Conservation (phyloP, 208 protist species). For the Acanthamoeba triangularis region DNA sequence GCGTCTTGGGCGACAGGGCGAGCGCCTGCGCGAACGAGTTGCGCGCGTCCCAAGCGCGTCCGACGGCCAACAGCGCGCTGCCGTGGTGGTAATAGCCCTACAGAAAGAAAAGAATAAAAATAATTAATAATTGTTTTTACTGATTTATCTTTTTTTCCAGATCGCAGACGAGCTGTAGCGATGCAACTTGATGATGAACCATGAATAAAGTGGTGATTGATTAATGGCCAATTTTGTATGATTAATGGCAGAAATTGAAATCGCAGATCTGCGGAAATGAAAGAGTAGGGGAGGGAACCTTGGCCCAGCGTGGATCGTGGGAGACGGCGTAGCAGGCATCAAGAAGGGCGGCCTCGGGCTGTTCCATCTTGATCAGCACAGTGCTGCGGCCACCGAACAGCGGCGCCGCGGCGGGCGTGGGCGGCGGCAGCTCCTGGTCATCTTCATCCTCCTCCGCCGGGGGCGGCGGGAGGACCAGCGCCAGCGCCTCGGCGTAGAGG, state of each 20-base stretch:
- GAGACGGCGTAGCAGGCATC: constrained; percentile 64
- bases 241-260: not conserved
- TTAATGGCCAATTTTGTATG: no score
- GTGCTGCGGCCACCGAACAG: constrained; percentile 21
- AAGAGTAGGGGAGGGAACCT: not conserved
- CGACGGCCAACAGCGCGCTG: not conserved
- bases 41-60: constrained; percentile 10
- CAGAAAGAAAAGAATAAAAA: not conserved
- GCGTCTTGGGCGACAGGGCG: constrained; percentile 5
- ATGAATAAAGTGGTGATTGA: no score
- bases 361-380: constrained; percentile 44
- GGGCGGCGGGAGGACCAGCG: not conserved
- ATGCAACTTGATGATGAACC: no score
- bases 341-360: constrained; percentile 1
- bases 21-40: constrained; percentile 64
- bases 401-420: constrained; percentile 19
- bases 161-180: no score
- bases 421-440: not conserved
- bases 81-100: constrained; percentile 55
- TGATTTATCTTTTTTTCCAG: not conserved
- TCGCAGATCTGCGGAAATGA: not conserved
- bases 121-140: not conserved
- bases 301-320: constrained; percentile 32
- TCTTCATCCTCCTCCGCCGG: not conserved
- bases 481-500: constrained; percentile 28